Evolutionary conservation across 495 filamentous ascomycete genomes (phyloP).

Genomic region (Geoglossum glabrum): DNA sequence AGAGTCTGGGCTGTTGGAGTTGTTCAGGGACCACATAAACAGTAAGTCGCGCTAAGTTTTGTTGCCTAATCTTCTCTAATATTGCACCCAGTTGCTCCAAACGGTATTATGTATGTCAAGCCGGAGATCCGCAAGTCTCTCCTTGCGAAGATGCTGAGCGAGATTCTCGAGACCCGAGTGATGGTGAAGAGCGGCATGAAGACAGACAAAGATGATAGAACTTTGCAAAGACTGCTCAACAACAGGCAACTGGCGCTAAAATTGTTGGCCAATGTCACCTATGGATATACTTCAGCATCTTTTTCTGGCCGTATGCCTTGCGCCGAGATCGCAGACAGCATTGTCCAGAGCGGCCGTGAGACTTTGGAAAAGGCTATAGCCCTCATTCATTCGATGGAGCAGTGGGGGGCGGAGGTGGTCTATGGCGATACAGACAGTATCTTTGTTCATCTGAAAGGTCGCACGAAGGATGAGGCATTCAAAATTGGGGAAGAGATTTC

Average conservation of each 20-base stretch:
- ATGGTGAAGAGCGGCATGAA: conserved; percentile 99
- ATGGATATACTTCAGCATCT: conserved; percentile 89
- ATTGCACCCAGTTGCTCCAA: conserved; percentile 46
- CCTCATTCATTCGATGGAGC: conserved; percentile 66
- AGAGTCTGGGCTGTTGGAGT: conserved; percentile 48
- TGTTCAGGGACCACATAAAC: conserved; percentile 75
- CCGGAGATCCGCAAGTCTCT: conserved; percentile 71
- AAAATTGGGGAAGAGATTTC: conserved; percentile 84
- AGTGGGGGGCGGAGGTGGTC: conserved; percentile 89
- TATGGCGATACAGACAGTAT: conserved; percentile 96
- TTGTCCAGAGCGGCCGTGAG: conserved; percentile 87
- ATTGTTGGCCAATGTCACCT: conserved; percentile 92
- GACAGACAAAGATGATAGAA: conserved; percentile 71
- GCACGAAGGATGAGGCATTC: conserved; percentile 74
- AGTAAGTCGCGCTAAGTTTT: neutral
- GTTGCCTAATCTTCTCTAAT: conserved; percentile 1
- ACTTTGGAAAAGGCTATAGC: conserved; percentile 88
- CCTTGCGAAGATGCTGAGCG: conserved; percentile 86
- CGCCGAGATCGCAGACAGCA: conserved; percentile 93
- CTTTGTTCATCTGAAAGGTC: conserved; percentile 81
- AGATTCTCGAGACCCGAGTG: conserved; percentile 88
- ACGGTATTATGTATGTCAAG: conserved; percentile 90
- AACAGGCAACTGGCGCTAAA: conserved; percentile 93
- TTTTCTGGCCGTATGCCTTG: conserved; percentile 96
- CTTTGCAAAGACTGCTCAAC: conserved; percentile 71